Evolutionary conservation across 495 filamentous ascomycete genomes (phyloP).

Genomic region (Cairneyella variabilis): DNA sequence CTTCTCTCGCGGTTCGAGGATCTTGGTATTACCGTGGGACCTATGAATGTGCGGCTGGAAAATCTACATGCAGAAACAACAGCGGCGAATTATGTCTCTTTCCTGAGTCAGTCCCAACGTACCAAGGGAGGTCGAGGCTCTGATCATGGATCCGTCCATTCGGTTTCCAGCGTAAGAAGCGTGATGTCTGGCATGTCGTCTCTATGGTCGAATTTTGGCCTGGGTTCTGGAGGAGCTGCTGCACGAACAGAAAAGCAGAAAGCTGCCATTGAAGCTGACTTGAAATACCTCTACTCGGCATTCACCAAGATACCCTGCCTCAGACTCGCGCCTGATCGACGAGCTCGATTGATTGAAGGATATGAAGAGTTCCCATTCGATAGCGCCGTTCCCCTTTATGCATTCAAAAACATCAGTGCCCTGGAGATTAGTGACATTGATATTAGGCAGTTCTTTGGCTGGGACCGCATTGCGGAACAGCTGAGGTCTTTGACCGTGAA

Average conservation of each 20-base stretch:
- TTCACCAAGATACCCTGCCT: slow-evolving; percentile 98
- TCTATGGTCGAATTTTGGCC: slow-evolving; percentile 83
- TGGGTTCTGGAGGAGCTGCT: slow-evolving; percentile 67
- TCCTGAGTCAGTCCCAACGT: slow-evolving; percentile 74
- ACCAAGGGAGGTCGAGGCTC: slow-evolving; percentile 71
- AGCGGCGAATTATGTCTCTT: slow-evolving; percentile 92
- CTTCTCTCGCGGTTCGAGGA: slow-evolving; percentile 93
- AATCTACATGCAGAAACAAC: slow-evolving; percentile 86
- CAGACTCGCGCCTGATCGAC: slow-evolving; percentile 82
- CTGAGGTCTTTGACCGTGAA: slow-evolving; percentile 86
- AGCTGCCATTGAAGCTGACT: slow-evolving; percentile 73
- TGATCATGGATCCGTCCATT: slow-evolving; percentile 88
- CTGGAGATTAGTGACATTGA: slow-evolving; percentile 94
- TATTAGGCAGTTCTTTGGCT: slow-evolving; percentile 94
- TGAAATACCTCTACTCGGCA: slow-evolving; percentile 95
- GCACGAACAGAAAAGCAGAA: slow-evolving; percentile 85
- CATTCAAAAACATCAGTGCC: slow-evolving; percentile 92
- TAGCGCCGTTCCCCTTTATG: slow-evolving; percentile 89
- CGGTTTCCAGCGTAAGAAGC: slow-evolving; percentile 93
- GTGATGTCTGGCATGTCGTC: slow-evolving; percentile 95
- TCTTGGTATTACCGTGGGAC: slow-evolving; percentile 80
- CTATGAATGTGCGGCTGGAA: slow-evolving; percentile 93
- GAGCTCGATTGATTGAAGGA: slow-evolving; percentile 79
- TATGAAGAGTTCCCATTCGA: slow-evolving; percentile 99
- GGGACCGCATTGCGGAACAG: slow-evolving; percentile 90